Conservation (phyloP, 2,329 filamentous ascomycete species). For the Talaromyces sp. region DNA sequence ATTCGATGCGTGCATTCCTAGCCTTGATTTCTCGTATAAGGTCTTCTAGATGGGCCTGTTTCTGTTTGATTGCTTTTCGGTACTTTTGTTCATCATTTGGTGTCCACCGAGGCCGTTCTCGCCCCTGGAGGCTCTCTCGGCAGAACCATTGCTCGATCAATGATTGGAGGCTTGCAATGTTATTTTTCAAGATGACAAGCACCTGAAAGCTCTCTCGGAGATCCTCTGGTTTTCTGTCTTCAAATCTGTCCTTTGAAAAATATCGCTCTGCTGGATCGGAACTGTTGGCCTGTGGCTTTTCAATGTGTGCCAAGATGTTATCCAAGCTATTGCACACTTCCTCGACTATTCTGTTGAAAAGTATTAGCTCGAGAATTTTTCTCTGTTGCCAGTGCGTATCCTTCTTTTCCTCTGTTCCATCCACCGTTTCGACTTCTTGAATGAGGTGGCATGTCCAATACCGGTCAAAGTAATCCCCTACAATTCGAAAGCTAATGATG, state of each 20-base stretch:
- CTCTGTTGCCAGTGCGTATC: slow-evolving; percentile 20
- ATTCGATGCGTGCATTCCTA: slow-evolving; percentile 9
- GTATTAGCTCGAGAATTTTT: slow-evolving; percentile 24
- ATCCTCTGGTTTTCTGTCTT: slow-evolving; percentile 15
- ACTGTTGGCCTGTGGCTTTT: not conserved
- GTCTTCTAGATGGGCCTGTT: slow-evolving; percentile 11
- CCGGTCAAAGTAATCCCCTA: slow-evolving; percentile 28
- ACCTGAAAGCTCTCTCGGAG: slow-evolving; percentile 18
- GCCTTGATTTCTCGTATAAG: slow-evolving; percentile 10
- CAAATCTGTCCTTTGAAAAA: slow-evolving; percentile 10
- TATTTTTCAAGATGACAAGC: slow-evolving; percentile 13
- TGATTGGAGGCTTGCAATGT: slow-evolving; percentile 10
- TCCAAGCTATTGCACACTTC: slow-evolving; percentile 11
- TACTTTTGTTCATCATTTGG: slow-evolving; percentile 28
- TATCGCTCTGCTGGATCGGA: slow-evolving; percentile 14
- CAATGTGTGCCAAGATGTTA: slow-evolving; percentile 7
- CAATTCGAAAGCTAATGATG: slow-evolving; percentile 22
- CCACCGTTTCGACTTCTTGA: slow-evolving; percentile 10
- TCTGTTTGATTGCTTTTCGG: slow-evolving; percentile 15
- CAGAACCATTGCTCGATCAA: slow-evolving; percentile 20
- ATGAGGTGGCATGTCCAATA: slow-evolving; percentile 29
- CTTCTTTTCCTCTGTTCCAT: not conserved
- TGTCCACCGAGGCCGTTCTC: slow-evolving; percentile 27
- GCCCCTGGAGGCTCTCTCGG: slow-evolving; percentile 21
- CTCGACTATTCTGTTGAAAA: slow-evolving; percentile 19